Evolutionary conservation across 73 alveolate species (phyloP).

Genomic region (Diophrys sp.): DNA sequence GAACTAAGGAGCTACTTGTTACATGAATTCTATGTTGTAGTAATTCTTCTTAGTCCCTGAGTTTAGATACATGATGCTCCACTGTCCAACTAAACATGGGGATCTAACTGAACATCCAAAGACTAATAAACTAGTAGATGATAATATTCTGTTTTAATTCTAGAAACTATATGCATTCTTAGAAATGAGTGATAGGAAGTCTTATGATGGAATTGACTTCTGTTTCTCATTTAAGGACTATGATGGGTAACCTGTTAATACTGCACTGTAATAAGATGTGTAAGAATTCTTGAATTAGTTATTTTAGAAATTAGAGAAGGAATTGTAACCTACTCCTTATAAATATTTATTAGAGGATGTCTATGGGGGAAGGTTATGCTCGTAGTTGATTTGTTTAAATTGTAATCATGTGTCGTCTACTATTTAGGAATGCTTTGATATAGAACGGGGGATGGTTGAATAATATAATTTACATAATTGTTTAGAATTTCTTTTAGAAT

Average conservation of each 20-base stretch:
- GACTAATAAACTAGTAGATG: slow-evolving; percentile 65
- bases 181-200: slow-evolving; percentile 85
- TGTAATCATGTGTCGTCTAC: slow-evolving; percentile 87
- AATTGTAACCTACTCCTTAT: slow-evolving; percentile 79
- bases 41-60: slow-evolving; percentile 93
- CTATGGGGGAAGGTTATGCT: slow-evolving; percentile 93
- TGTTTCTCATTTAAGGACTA: slow-evolving; percentile 91
- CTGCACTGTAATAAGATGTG: slow-evolving; percentile 88
- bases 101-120: slow-evolving; percentile 31
- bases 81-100: slow-evolving; percentile 71
- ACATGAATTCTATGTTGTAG: slow-evolving; percentile 95
- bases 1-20: slow-evolving; percentile 90
- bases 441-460: too few species aligned
- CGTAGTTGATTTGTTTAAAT: slow-evolving; percentile 77
- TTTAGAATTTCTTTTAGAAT: too few species aligned
- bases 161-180: slow-evolving; percentile 86
- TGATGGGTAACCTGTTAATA: slow-evolving; percentile 95
- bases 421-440: slow-evolving; percentile 57
- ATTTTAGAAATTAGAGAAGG: slow-evolving; percentile 92
- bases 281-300: slow-evolving; percentile 93
- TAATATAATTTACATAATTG: too few species aligned
- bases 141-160: slow-evolving; percentile 91
- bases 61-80: slow-evolving; percentile 89
- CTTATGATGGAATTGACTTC: slow-evolving; percentile 83
- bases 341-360: slow-evolving; percentile 85